Base-by-base conservation (phyloP, 495 filamentous ascomycete genomes). In the Aspergillus hancockii region DNA sequence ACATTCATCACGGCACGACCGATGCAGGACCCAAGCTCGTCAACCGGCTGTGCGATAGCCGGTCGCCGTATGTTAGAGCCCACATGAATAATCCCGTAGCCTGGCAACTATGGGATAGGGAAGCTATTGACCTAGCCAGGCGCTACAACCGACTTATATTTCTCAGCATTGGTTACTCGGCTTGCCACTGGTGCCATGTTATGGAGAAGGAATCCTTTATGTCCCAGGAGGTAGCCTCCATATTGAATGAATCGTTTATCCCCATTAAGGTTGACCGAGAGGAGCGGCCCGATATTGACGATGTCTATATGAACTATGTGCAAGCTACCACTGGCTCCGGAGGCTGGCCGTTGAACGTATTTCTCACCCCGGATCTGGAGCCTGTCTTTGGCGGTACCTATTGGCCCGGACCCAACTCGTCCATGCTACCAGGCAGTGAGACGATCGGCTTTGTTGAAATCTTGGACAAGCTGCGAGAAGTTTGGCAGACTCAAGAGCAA, bases 291-390 rank as follows among this genome's bases (percentile, higher is more conserved):
- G 93, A 98, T 70, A 85, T 98, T 63, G 94, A 98, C 69, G 88
- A 91, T 53, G 92, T 98, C 57, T 98, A 98, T 70, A 96, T 97
- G 90, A 96, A 97, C 75, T 98, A 95, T 75, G 90, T 95, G 31
- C 91, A 96, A 76, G 93, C 93, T 6, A 93, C 93, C 16, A 96
- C 88, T 36, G 92, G 91, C 19, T 91, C 88, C 2, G 95, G 92
- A 3, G 94, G 94, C 25, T 98, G 95, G 95, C 94, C 94, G 12
- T 79, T 98, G 47, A 98, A 97, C 70, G 90, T 97, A 21, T 98
- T 98, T 68, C 80, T 98, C 25, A 98, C 95, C 0, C 95, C 95
- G 0, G 86, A 93, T 64, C 82, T 98, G 7, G 88, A 97, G 60
- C 94, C 94, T 0, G 86, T 98, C 21, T 98, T 97, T 71, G 95